Base-by-base conservation (phyloP, 495 filamentous ascomycete species). In the Bacidia rubella region DNA sequence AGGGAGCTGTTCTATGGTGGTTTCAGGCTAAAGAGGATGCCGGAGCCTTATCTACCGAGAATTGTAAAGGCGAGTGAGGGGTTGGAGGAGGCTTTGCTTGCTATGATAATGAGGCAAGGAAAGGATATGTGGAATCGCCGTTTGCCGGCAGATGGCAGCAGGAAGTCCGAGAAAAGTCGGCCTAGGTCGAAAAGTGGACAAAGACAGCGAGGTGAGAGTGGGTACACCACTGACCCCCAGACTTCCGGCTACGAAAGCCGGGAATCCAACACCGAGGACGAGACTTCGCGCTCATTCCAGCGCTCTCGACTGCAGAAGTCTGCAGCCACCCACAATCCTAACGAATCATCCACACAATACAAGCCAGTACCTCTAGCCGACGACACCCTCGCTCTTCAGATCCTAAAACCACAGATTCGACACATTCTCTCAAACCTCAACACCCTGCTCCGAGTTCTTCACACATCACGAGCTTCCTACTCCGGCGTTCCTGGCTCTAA, bases 361-460 rank as follows among this genome's bases (percentile, higher is more conserved):
- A 35, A 15, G 15, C 29, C 29, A 5, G 29, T 35, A 15, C 7
- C 19, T 17, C 7, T 44, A 9, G 65, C 72, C 4, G 79, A 85
- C 52, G 87, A 90, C 44, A 81, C 83, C 9, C 57, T 66, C 40
- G 80, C 83, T 3, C 66, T 73, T 29, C 60, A 57, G 3, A 69
- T 89, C 32, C 61, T 90, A 19, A 73, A 75, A 10, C 85, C 86
- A 0, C 70, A 77, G 2, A 67, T 81, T 4, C 74, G 80, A 11
- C 77, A 81, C 57, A 74, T 88, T 9, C 70, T 92, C 20, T 60
- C 72, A 0, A 70, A 79, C 22, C 57, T 94, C 3, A 86, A 92
- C 54, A 66, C 69, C 2, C 69, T 88, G 0, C 73, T 93, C 2
- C 68, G 68, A 17, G 74, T 78, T 2, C 71, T 95, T 0, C 85